Evolutionary conservation across 2,329 filamentous ascomycete species (phyloP).

Genomic region (Nigrograna mackinnonii): DNA sequence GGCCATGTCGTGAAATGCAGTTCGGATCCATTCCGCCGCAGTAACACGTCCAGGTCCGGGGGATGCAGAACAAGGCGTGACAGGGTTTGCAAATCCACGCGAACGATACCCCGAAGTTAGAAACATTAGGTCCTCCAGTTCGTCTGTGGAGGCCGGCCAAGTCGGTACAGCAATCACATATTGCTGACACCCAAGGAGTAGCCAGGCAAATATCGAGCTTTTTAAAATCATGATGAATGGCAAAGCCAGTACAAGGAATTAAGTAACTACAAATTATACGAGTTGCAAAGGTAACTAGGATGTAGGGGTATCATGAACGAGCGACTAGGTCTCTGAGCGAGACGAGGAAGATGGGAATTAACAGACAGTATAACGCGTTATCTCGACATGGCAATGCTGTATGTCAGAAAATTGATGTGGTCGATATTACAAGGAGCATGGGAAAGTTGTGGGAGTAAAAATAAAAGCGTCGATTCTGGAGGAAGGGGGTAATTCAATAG

Average conservation of each 20-base stretch:
- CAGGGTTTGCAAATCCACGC: conserved; percentile 59
- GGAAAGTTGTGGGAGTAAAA: neutral
- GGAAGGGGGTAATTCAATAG: too few species aligned
- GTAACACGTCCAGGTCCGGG: conserved; percentile 60
- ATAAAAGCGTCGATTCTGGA: too few species aligned
- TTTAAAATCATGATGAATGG: conserved; percentile 12
- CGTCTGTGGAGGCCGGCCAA: conserved; percentile 64
- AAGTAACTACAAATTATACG: neutral
- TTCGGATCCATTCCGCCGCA: conserved; percentile 65
- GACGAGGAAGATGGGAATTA: neutral
- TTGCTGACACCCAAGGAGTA: conserved; percentile 13
- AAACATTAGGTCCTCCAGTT: conserved; percentile 67
- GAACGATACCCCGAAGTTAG: conserved; percentile 59
- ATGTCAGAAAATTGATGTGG: neutral
- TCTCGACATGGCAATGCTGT: neutral
- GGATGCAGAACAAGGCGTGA: conserved; percentile 60
- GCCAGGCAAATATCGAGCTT: conserved; percentile 5
- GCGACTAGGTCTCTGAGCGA: neutral
- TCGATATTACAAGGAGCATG: neutral
- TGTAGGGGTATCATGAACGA: neutral
- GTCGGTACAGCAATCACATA: conserved; percentile 53
- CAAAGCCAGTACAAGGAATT: neutral
- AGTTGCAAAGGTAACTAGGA: neutral
- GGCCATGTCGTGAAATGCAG: conserved; percentile 66
- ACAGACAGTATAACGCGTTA: neutral